phyloP scores from a whole-genome alignment of 2,329 filamentous ascomycete species.

The Chaetomiaceae sp. region DNA sequence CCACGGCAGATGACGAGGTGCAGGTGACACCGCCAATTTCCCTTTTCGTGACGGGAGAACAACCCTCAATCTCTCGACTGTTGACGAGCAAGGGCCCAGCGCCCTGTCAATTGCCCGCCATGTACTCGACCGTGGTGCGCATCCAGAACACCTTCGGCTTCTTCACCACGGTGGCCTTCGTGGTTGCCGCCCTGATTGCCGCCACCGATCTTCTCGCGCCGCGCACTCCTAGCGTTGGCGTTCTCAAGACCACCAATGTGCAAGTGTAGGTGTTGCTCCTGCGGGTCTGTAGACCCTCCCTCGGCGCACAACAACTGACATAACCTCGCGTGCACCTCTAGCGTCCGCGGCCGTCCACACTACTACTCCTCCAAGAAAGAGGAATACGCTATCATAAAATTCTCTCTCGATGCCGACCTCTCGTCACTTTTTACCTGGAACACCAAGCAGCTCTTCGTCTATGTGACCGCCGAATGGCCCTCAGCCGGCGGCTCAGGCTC shows the following conservation, averaged over 20 bases:
- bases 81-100: background rate
- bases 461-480: conserved; percentile 76
- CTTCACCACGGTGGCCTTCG: conserved; percentile 90
- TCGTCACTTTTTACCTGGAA: conserved; percentile 94
- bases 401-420: conserved; percentile 88
- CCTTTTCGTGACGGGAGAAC: background rate
- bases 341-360: conserved; percentile 84
- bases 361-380: conserved; percentile 91
- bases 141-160: conserved; percentile 93
- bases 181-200: conserved; percentile 72
- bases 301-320: conserved; percentile 6
- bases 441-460: conserved; percentile 97
- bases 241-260: conserved; percentile 64
- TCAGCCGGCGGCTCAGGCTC: conserved; percentile 26
- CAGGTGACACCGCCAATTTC: conserved; percentile 10
- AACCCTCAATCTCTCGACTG: background rate
- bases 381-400: conserved; percentile 91
- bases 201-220: conserved; percentile 67
- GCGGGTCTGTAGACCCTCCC: background rate
- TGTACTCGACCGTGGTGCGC: conserved; percentile 84
- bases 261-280: conserved; percentile 69
- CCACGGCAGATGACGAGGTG: conserved; percentile 7
- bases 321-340: conserved; percentile 32
- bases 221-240: conserved; percentile 56
- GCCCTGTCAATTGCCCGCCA: conserved; percentile 38